These are phyloP conservation scores for Trametes villosa DNA, from an alignment of 768 basidiomycete species.

Conservation along the genomic window DNA sequence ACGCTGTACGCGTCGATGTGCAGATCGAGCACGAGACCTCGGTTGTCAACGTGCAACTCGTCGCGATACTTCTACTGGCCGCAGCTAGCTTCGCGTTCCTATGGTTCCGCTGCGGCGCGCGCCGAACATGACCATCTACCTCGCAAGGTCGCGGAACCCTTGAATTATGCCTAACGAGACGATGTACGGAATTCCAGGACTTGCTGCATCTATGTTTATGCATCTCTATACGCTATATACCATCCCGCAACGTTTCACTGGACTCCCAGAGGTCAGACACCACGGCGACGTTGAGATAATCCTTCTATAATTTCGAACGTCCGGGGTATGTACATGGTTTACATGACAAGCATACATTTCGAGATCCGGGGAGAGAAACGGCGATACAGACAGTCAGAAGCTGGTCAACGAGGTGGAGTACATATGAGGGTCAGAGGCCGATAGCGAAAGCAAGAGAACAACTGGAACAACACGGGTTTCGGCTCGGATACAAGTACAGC, in stretches of 20 bases:
- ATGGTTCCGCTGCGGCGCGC: constrained; percentile 8
- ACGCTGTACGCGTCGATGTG: neutral
- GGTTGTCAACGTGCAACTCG: constrained; percentile 45
- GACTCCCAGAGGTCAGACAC: neutral
- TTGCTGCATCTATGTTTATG: too few species aligned
- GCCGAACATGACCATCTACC: neutral
- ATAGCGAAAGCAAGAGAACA: neutral
- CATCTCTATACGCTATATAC: too few species aligned
- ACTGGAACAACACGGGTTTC: neutral
- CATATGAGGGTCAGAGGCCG: neutral
- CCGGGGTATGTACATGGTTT: neutral
- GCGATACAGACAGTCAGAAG: neutral
- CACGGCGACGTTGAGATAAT: too few species aligned
- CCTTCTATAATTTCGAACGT: neutral
- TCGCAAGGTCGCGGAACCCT: neutral
- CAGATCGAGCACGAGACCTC: constrained; percentile 81
- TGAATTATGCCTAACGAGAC: neutral
- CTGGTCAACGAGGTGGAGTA: neutral
- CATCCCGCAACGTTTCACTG: neutral
- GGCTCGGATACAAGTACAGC: neutral
- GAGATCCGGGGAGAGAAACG: neutral
- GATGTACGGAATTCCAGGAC: too few species aligned
- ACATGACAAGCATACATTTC: neutral
- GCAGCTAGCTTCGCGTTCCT: neutral
- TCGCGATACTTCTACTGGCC: constrained; percentile 5